Base-by-base conservation (phyloP, 768 basidiomycete genomes). In the Suillus sp. region DNA sequence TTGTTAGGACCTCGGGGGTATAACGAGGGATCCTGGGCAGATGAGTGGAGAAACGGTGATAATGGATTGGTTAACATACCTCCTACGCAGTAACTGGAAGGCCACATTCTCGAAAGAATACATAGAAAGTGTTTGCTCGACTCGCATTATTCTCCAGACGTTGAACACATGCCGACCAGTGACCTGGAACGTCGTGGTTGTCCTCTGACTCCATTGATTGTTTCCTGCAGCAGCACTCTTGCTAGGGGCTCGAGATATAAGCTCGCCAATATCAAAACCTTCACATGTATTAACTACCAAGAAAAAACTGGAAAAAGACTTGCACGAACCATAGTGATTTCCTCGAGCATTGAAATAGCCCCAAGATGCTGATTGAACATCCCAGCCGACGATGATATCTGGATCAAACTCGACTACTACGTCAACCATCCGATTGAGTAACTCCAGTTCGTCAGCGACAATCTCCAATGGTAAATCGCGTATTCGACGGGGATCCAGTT, bases 321-420 rank as follows among this genome's bases (percentile, higher is more conserved):
- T 62, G 60, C 76, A 57, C 38, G 64, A 60, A 91, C 93, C 88
- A 65, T 86, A 85, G 4, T 75, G 72, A 59, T 73, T 73, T 18
- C 86, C 90, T 47, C 96, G 83, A n/a, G 84, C 84, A 56, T 81
- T 78, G 1, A 97, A 77, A 74, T 94, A 99, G 0, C 96, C 96
- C 96, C 97, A 99, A 7, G 93, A 95, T 3, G 84, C 81, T 22
- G 80, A 79, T 71, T 97, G 94, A 14, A 96, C 81, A 64, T 99
- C 96, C 93, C 95, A 99, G 18, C 96, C 96, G 0, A 86, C 83
- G 9, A 99, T 70, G 45, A 98, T 89, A 73, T 99, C 97, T 0
- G 97, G 97, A 77, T 99, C 95, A 66, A 93, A 78, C 1, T 86
- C 84, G 27, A 85, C 70, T 0, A 97, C 84, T 34, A 86, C 76